Percentiles rank a stretch among this genome's conserved stretches.
phyloP scores from a whole-genome alignment of 257 asterid species.

The Lycium ferocissimum region DNA sequence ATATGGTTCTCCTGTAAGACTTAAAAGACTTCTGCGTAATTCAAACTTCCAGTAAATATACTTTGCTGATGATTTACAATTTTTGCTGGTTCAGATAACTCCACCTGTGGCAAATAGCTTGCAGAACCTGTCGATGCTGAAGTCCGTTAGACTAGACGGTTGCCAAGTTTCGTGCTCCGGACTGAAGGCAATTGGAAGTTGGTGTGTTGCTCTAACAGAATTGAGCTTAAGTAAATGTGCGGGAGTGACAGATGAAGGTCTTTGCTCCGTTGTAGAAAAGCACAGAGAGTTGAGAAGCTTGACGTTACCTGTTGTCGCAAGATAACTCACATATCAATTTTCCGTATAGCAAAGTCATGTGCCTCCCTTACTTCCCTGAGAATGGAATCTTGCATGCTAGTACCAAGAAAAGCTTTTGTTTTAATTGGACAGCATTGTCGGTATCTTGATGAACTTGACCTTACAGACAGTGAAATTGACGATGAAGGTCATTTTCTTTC shows the following conservation, averaged over 20 bases:
- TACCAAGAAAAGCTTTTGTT: constrained; percentile 61
- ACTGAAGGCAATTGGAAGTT: constrained; percentile 76
- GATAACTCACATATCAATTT: constrained; percentile 67
- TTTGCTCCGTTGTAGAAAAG: constrained; percentile 65
- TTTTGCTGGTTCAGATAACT: constrained; percentile 62
- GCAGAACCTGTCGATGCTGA: constrained; percentile 67
- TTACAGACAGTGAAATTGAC: constrained; percentile 79
- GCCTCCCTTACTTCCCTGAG: constrained; percentile 68
- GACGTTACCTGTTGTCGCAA: constrained; percentile 88
- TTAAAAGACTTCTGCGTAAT: background rate
- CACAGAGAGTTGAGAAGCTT: constrained; percentile 65
- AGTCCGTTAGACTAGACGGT: constrained; percentile 74
- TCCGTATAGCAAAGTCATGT: constrained; percentile 69
- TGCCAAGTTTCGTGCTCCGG: constrained; percentile 78
- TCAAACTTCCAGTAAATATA: background rate
- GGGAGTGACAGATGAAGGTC: constrained; percentile 89
- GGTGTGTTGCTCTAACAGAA: constrained; percentile 65
- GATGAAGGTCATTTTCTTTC: constrained; percentile 66
- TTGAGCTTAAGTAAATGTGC: constrained; percentile 76
- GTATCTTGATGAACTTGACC: constrained; percentile 80
- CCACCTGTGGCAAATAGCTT: constrained; percentile 73
- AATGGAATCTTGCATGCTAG: constrained; percentile 79
- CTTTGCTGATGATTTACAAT: constrained; percentile 22
- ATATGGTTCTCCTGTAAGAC: constrained; percentile 72
- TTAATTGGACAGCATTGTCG: constrained; percentile 76